Evolutionary conservation across 768 basidiomycete genomes (phyloP).

Genomic region (Neoboletus subvelutipes): DNA sequence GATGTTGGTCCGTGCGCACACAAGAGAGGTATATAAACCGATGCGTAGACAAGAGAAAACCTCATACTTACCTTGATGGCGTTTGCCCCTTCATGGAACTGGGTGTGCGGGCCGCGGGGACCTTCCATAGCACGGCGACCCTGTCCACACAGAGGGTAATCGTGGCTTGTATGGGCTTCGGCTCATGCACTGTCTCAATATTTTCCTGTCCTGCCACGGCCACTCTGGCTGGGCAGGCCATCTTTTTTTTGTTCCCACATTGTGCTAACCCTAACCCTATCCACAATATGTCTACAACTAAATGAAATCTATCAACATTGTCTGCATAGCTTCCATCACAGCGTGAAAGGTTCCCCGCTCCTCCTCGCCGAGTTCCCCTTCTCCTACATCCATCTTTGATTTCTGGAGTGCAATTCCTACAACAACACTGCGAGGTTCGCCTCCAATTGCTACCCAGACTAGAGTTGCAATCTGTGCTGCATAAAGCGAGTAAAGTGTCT

Average conservation of each 20-base stretch:
- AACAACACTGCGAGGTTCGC: constrained; percentile 57
- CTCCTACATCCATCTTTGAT: constrained; percentile 24
- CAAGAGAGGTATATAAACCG: constrained; percentile 10
- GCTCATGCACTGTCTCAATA: constrained; percentile 79
- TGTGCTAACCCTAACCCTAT: constrained; percentile 33
- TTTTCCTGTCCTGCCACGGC: constrained; percentile 71
- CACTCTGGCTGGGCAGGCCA: constrained; percentile 51
- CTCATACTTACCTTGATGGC: constrained; percentile 66
- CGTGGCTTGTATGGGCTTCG: constrained; percentile 56
- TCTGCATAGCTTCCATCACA: constrained; percentile 49
- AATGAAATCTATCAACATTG: constrained; percentile 32
- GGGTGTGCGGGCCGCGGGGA: constrained; percentile 56
- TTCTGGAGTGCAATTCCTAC: constrained; percentile 71
- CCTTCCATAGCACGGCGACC: constrained; percentile 57
- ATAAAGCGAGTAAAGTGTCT: constrained; percentile 76
- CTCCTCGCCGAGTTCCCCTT: constrained; percentile 31
- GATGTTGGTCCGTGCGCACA: constrained; percentile 28
- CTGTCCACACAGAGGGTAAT: constrained; percentile 47
- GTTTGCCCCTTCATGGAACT: constrained; percentile 48
- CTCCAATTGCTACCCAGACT: constrained; percentile 60
- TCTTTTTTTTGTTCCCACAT: constrained; percentile 27
- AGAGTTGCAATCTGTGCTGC: constrained; percentile 85
- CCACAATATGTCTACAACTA: no score
- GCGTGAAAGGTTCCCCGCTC: constrained; percentile 48
- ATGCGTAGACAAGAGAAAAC: fast-evolving